Conservation (phyloP, 2,329 filamentous ascomycete genomes). For the Curvularia sp. region DNA sequence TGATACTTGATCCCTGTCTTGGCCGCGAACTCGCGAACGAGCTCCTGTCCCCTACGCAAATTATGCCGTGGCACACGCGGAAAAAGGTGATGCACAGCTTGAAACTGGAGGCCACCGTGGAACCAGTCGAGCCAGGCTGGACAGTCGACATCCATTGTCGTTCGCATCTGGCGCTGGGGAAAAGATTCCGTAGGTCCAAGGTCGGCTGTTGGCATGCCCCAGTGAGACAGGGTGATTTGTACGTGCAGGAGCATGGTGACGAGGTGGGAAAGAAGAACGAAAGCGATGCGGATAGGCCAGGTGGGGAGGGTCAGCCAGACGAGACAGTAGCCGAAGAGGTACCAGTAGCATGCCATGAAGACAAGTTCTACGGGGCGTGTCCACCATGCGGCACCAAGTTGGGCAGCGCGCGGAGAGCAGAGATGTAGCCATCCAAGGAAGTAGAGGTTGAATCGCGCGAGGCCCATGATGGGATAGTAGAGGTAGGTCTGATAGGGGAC, state of each 20-base stretch:
- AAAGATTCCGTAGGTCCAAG: slow-evolving; percentile 85
- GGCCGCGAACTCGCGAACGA: slow-evolving; percentile 81
- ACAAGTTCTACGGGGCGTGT: slow-evolving; percentile 79
- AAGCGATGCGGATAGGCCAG: slow-evolving; percentile 72
- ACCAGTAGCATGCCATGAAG: slow-evolving; percentile 83
- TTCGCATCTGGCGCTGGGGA: slow-evolving; percentile 87
- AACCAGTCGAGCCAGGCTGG: slow-evolving; percentile 87
- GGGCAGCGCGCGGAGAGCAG: slow-evolving; percentile 71
- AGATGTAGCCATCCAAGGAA: slow-evolving; percentile 80
- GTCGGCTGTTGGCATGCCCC: slow-evolving; percentile 90
- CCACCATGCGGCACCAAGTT: slow-evolving; percentile 80
- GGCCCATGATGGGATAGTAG: slow-evolving; percentile 80
- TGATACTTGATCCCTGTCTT: slow-evolving; percentile 86
- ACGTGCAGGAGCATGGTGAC: slow-evolving; percentile 82
- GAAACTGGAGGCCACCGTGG: slow-evolving; percentile 88
- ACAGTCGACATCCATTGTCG: slow-evolving; percentile 92
- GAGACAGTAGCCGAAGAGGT: slow-evolving; percentile 83
- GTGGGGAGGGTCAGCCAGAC: slow-evolving; percentile 76
- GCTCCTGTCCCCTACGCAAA: slow-evolving; percentile 73
- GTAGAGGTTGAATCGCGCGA: slow-evolving; percentile 90
- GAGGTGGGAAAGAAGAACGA: slow-evolving; percentile 80
- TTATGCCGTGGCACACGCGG: slow-evolving; percentile 87
- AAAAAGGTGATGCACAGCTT: slow-evolving; percentile 86
- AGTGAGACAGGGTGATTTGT: slow-evolving; percentile 91
- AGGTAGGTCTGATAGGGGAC: slow-evolving; percentile 79